A percentile compares a stretch with the other conserved stretches of the same genome.
Evolutionary conservation across 768 basidiomycete species (phyloP).

Genomic region (Suillus clintonianus): DNA sequence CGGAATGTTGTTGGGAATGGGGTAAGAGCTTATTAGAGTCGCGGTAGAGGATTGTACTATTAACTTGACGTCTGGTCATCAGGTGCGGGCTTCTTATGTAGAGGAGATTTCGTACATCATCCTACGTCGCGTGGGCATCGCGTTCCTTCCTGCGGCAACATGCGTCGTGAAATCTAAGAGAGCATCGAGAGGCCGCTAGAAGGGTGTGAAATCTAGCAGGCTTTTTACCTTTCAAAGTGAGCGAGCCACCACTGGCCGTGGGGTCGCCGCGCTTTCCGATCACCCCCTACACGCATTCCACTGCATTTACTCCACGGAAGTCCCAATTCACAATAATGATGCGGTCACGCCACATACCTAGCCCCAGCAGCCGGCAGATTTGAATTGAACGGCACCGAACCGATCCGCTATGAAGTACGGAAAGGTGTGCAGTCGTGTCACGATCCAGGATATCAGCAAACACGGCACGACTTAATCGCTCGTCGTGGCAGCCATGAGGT

Average conservation of each 20-base stretch:
- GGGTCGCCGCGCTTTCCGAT: slow-evolving; percentile 8
- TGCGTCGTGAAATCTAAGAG: slow-evolving; percentile 16
- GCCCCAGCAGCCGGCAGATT: background rate
- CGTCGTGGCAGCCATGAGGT: slow-evolving; percentile 7
- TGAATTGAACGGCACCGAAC: slow-evolving; percentile 3
- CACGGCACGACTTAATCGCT: background rate
- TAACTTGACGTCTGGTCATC: background rate
- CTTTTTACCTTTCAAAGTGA: slow-evolving; percentile 15
- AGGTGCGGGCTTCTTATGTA: slow-evolving; percentile 28
- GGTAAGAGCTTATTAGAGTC: background rate
- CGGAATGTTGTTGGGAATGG: slow-evolving; percentile 17
- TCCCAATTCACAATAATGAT: background rate
- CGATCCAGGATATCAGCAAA: background rate
- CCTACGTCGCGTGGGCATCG: slow-evolving; percentile 39
- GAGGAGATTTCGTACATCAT: slow-evolving; percentile 28
- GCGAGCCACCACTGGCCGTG: slow-evolving; percentile 8
- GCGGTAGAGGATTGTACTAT: background rate
- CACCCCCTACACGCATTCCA: background rate
- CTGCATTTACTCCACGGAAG: background rate
- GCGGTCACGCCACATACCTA: background rate
- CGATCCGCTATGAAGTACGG: background rate
- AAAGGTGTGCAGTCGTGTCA: slow-evolving; percentile 3
- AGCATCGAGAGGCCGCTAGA: slow-evolving; percentile 4
- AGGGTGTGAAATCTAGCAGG: background rate
- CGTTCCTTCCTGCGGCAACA: slow-evolving; percentile 35